Percentiles rank a stretch among this genome's conserved stretches.
Conservation (phyloP, 1,139 yeast species). For the Suhomyces anneliseae region DNA sequence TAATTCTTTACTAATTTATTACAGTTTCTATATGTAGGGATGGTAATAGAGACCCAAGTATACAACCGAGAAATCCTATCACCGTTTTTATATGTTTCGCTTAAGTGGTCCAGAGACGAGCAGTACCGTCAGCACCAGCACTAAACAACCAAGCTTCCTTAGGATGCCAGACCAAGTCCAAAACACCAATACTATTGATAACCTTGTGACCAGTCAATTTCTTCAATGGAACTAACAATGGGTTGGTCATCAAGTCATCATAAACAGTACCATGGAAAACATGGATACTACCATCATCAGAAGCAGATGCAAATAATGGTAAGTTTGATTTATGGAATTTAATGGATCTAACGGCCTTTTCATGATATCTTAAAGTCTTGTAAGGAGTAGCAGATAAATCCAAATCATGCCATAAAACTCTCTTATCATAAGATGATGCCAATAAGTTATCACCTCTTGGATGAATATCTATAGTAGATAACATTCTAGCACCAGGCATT, state of each 20-base stretch:
- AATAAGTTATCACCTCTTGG: slow-evolving; percentile 94
- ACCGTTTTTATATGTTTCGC: background rate
- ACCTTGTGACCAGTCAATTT: slow-evolving; percentile 91
- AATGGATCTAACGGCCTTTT: slow-evolving; percentile 88
- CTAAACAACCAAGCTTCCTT: slow-evolving; percentile 97
- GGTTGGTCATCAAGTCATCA: slow-evolving; percentile 94
- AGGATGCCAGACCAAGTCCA: slow-evolving; percentile 94
- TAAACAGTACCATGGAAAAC: slow-evolving; percentile 96
- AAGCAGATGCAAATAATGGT: slow-evolving; percentile 94
- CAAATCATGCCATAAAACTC: slow-evolving; percentile 96
- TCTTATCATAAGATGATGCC: slow-evolving; percentile 91
- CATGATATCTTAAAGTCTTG: slow-evolving; percentile 92
- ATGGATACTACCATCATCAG: slow-evolving; percentile 92
- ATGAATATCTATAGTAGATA: slow-evolving; percentile 87
- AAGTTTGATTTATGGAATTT: slow-evolving; percentile 80
- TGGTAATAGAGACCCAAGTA: too few relatives aligned
- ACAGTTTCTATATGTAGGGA: background rate
- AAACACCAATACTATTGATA: slow-evolving; percentile 79
- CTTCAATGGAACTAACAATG: slow-evolving; percentile 93
- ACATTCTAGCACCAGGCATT: slow-evolving; percentile 95
- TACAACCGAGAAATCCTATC: too few relatives aligned
- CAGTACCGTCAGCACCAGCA: slow-evolving; percentile 98
- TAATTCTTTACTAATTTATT: background rate
- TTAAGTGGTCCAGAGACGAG: slow-evolving; percentile 90
- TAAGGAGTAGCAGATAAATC: slow-evolving; percentile 89